These are phyloP conservation scores for Colletotrichum simmondsii DNA, from an alignment of 2,329 filamentous ascomycete genomes.

Conservation along the genomic window DNA sequence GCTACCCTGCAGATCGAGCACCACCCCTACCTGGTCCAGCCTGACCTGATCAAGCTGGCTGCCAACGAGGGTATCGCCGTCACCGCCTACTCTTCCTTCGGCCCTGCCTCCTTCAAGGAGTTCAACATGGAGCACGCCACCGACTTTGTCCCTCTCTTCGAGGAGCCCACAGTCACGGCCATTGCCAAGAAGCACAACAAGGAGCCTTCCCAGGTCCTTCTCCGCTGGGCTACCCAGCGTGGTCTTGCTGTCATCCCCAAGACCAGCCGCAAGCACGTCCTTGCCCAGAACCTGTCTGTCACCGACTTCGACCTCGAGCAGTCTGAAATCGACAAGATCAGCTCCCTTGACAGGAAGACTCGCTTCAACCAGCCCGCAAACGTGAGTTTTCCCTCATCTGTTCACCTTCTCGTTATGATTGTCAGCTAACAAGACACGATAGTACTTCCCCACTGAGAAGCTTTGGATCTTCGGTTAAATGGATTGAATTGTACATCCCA, in stretches of 20 bases:
- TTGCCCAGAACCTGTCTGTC: constrained; percentile 76
- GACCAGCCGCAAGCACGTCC: constrained; percentile 64
- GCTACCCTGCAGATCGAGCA: constrained; percentile 89
- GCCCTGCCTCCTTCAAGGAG: constrained; percentile 82
- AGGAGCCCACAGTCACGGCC: constrained; percentile 71
- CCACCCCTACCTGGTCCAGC: constrained; percentile 88
- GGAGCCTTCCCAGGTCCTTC: constrained; percentile 81
- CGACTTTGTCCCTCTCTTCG: constrained; percentile 75
- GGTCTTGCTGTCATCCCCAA: constrained; percentile 86
- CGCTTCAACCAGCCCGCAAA: constrained; percentile 83
- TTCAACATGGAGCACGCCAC: constrained; percentile 77
- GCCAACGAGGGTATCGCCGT: constrained; percentile 77
- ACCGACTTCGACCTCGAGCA: constrained; percentile 73
- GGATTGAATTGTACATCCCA: constrained; percentile 1
- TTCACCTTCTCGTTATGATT: background rate
- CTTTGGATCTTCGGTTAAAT: constrained; percentile 68
- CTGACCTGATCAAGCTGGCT: constrained; percentile 75
- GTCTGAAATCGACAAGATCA: constrained; percentile 75
- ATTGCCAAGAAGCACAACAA: constrained; percentile 78
- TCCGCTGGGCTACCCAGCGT: constrained; percentile 89
- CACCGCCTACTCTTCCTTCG: constrained; percentile 88
- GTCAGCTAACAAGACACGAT: constrained; percentile 3
- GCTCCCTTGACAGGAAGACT: constrained; percentile 71
- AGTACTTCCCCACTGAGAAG: constrained; percentile 67
- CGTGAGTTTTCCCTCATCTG: constrained; percentile 56